Evolutionary conservation across 2,329 filamentous ascomycete genomes (phyloP).

Genomic region (Pseudopyricularia javanii): DNA sequence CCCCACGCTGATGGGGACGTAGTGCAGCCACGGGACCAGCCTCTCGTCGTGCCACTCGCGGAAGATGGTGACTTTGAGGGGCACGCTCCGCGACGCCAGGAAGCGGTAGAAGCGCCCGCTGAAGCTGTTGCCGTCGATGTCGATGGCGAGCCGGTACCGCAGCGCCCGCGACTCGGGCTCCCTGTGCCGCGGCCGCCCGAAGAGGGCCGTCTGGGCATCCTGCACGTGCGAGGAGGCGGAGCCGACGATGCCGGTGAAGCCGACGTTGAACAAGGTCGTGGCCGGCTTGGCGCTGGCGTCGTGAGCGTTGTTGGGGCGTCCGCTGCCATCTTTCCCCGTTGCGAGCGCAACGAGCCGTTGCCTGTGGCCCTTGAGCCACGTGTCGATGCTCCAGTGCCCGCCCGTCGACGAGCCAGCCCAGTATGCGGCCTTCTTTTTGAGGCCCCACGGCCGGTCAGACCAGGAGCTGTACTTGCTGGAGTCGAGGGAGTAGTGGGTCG

Average conservation of each 20-base stretch:
- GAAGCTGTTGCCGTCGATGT: slow-evolving; percentile 40
- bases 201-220: slow-evolving; percentile 2
- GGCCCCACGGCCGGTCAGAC: slow-evolving; percentile 4
- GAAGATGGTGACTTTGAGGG: slow-evolving; percentile 35
- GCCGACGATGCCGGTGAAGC: background rate
- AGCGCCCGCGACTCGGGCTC: slow-evolving; percentile 11
- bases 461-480: slow-evolving; percentile 4
- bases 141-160: slow-evolving; percentile 27
- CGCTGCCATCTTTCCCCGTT: background rate
- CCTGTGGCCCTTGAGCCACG: slow-evolving; percentile 4
- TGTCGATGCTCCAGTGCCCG: slow-evolving; percentile 3
- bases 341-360: slow-evolving; percentile 5
- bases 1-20: slow-evolving; percentile 33
- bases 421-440: slow-evolving; percentile 6
- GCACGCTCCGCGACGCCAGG: slow-evolving; percentile 28
- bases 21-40: slow-evolving; percentile 39
- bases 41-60: slow-evolving; percentile 43
- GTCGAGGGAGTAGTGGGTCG: slow-evolving; percentile 4
- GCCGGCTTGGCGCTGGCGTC: slow-evolving; percentile 1
- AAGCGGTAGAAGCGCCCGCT: slow-evolving; percentile 37
- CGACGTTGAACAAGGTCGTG: background rate
- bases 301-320: background rate
- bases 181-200: no score
- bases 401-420: slow-evolving; percentile 7
- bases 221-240: slow-evolving; percentile 4